Base-by-base conservation (phyloP, 306 rosid genomes). In the Carpinus viminea region DNA sequence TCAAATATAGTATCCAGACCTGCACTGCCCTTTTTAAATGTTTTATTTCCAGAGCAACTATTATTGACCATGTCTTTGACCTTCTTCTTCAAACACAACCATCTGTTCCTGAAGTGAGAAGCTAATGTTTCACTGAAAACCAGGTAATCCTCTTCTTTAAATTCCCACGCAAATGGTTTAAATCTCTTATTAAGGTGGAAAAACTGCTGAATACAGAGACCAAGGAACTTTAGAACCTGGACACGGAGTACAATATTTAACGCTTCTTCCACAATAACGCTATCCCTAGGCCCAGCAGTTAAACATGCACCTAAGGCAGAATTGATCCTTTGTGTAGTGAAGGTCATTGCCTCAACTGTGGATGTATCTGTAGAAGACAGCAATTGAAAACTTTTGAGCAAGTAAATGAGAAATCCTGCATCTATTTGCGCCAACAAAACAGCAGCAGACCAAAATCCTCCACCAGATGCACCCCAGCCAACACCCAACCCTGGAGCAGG, bases 401-500 rank as follows among this genome's bases (percentile, higher is more conserved):
- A 86, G 80, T 72, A 72, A 82, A 85, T 20, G 6, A 89, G 87
- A 84, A 91, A 70, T 74, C 79, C 73, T 47, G 97, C 89, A 75
- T 95, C 92, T 38, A 69, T 85, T 79, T 95, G 93, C 4, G 85
- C 86, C 82, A 86, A 78, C 80, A 95, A 81, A 86, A 91, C 87
- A 76, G 76, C 43, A 57, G 56, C 77, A 48, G 98, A 95, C 98
- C 98, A 95, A 86, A 79, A 91, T 77, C 98, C 99, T 79, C 98
- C 97, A 73, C 90, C 89, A 73, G 88, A 82, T 51, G 89, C 94
- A 77, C 97, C 98, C 98, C 98, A 95, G 70, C 98, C 98, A 82
- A 86, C 78, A 81, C 98, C 98, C 53, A 81, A 90, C 47, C 98
- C 98, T 12, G 98, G 98, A 85, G 93, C 93, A 8, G 97, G 98